These are phyloP conservation scores for Saccharomycopsis synnaedendra DNA, from an alignment of 805 yeast species.

Conservation along the genomic window DNA sequence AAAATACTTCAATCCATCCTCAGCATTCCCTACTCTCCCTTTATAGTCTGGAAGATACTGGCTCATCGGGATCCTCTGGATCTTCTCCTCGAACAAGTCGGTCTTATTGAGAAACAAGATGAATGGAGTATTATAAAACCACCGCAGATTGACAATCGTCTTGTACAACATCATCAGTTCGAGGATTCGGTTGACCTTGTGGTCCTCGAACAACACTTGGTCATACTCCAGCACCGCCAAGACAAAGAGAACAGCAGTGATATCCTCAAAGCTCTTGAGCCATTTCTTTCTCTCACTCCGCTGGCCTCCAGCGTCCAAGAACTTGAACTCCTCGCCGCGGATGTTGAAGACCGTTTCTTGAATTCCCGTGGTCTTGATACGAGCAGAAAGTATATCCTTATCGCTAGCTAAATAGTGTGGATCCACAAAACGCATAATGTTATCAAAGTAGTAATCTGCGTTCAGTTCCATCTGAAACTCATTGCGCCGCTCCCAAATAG, in stretches of 20 bases:
- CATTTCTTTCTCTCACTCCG: constrained; percentile 91
- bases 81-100: constrained; percentile 68
- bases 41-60: constrained; percentile 69
- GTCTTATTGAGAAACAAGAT: constrained; percentile 83
- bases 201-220: constrained; percentile 85
- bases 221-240: constrained; percentile 88
- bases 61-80: constrained; percentile 51
- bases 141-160: constrained; percentile 69
- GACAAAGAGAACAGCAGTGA: constrained; percentile 80
- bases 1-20: constrained; percentile 60
- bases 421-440: constrained; percentile 52
- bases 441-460: constrained; percentile 70
- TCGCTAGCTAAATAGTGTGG: constrained; percentile 61
- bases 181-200: constrained; percentile 77
- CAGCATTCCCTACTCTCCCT: constrained; percentile 53
- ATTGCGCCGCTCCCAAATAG: constrained; percentile 48
- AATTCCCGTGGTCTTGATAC: constrained; percentile 93
- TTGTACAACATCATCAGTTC: constrained; percentile 82
- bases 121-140: constrained; percentile 81
- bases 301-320: constrained; percentile 96
- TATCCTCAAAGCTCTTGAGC: constrained; percentile 90
- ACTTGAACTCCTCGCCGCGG: constrained; percentile 53
- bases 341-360: constrained; percentile 75
- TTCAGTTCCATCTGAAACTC: constrained; percentile 81
- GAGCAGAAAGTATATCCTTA: constrained; percentile 76